Conservation (phyloP, 2,329 filamentous ascomycete genomes). For the Graphilbum fragrans region DNA sequence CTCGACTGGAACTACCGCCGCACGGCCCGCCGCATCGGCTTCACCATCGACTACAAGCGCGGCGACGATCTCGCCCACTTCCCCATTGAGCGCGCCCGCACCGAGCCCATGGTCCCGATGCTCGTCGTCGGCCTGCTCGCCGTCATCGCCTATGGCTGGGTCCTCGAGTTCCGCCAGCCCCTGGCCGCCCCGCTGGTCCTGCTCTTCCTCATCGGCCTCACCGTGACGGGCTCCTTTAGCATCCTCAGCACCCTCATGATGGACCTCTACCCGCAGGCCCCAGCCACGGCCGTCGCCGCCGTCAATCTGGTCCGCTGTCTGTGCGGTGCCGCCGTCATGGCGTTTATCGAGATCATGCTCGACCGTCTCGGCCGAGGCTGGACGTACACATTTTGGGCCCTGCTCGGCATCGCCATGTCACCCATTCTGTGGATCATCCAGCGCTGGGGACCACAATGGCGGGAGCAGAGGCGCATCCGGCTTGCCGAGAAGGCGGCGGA, state of each 20-base stretch:
- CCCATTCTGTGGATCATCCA: constrained; percentile 38
- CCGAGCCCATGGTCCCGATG: constrained; percentile 41
- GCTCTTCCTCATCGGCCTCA: constrained; percentile 43
- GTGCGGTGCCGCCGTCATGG: constrained; percentile 45
- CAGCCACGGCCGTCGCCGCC: constrained; percentile 50
- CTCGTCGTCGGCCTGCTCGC: constrained; percentile 40
- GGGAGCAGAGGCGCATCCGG: constrained; percentile 22
- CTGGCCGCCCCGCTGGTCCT: constrained; percentile 44
- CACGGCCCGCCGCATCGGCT: constrained; percentile 46
- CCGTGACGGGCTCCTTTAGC: constrained; percentile 49
- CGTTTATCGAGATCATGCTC: constrained; percentile 48
- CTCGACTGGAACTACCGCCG: constrained; percentile 60
- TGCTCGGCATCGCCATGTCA: constrained; percentile 34
- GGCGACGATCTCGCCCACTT: constrained; percentile 38
- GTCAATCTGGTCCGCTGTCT: constrained; percentile 54
- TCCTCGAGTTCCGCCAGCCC: constrained; percentile 25
- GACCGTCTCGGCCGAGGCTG: constrained; percentile 44
- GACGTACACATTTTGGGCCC: constrained; percentile 47
- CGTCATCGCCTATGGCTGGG: constrained; percentile 44
- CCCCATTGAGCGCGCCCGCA: constrained; percentile 41
- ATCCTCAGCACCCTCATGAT: constrained; percentile 52
- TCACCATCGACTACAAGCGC: constrained; percentile 48
- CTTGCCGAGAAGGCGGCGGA: constrained; percentile 18
- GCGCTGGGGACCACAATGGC: constrained; percentile 37
- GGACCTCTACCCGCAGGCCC: constrained; percentile 48